A percentile compares a stretch with the other conserved stretches of the same genome.
phyloP scores from a whole-genome alignment of 1,139 yeast genomes.

The Scheffersomyces segobiensis region DNA sequence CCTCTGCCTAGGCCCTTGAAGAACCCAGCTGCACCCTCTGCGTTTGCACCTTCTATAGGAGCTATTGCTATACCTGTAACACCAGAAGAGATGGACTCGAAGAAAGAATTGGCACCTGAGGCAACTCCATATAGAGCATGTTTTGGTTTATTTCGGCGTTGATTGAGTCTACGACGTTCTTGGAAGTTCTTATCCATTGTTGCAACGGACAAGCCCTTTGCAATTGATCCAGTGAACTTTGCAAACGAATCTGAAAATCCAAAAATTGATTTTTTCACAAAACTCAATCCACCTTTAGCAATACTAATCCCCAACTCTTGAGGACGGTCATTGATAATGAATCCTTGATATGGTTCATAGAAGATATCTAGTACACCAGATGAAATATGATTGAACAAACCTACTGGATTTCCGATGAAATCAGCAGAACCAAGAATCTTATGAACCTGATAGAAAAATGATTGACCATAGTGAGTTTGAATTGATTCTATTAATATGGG shows the following conservation, averaged over 20 bases:
- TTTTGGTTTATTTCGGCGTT: slow-evolving; percentile 75
- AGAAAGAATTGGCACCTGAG: slow-evolving; percentile 84
- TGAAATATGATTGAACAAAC: slow-evolving; percentile 86
- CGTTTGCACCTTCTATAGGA: slow-evolving; percentile 84
- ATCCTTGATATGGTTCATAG: slow-evolving; percentile 97
- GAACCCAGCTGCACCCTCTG: slow-evolving; percentile 88
- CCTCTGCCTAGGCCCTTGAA: slow-evolving; percentile 94
- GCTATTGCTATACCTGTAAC: slow-evolving; percentile 87
- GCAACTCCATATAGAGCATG: slow-evolving; percentile 90
- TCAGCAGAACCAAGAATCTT: slow-evolving; percentile 96
- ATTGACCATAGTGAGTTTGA: slow-evolving; percentile 87
- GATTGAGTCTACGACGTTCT: slow-evolving; percentile 71
- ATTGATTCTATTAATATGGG: slow-evolving; percentile 73
- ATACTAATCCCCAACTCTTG: slow-evolving; percentile 93
- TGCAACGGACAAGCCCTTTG: slow-evolving; percentile 90
- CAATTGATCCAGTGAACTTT: slow-evolving; percentile 88
- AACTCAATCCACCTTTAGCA: slow-evolving; percentile 94
- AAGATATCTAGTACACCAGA: slow-evolving; percentile 96
- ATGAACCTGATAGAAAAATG: slow-evolving; percentile 88
- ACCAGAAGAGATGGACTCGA: slow-evolving; percentile 86
- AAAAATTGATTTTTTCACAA: slow-evolving; percentile 90
- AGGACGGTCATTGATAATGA: slow-evolving; percentile 89
- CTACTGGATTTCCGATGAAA: slow-evolving; percentile 95
- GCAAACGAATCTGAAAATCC: slow-evolving; percentile 94
- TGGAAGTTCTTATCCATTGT: slow-evolving; percentile 88